Conservation (phyloP, 2,329 filamentous ascomycete genomes). For the Xylariaceae sp. region DNA sequence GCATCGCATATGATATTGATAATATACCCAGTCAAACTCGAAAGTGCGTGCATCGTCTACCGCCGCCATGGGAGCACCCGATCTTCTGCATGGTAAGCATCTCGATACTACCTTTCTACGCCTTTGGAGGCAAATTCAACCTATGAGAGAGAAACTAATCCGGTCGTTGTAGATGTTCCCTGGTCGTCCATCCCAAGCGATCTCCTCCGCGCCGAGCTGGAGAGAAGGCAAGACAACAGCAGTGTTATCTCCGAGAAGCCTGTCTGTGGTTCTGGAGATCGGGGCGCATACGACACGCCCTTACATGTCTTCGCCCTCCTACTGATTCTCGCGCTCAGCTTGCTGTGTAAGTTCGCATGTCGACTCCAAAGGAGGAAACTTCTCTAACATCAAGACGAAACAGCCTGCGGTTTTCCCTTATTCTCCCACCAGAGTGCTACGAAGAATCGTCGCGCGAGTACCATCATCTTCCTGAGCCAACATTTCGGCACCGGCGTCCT, state of each 20-base stretch:
- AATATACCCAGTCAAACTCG: not conserved
- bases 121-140: not conserved
- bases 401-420: slow-evolving; percentile 62
- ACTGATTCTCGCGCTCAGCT: slow-evolving; percentile 59
- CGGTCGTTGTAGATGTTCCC: slow-evolving; percentile 29
- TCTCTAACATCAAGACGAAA: not conserved
- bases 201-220: slow-evolving; percentile 48
- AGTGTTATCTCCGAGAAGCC: slow-evolving; percentile 38
- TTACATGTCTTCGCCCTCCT: slow-evolving; percentile 64
- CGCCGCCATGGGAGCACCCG: slow-evolving; percentile 7
- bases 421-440: slow-evolving; percentile 55
- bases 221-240: slow-evolving; percentile 38
- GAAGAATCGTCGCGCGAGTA: slow-evolving; percentile 49
- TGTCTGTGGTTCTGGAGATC: slow-evolving; percentile 47
- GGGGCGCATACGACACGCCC: slow-evolving; percentile 58
- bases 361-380: not conserved
- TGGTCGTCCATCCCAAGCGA: slow-evolving; percentile 50
- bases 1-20: not conserved
- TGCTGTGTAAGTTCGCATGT: slow-evolving; percentile 42
- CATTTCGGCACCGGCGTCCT: slow-evolving; percentile 79
- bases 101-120: not conserved
- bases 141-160: slow-evolving; percentile 4
- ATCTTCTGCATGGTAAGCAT: slow-evolving; percentile 10
- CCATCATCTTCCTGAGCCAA: slow-evolving; percentile 60
- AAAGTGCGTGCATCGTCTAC: not conserved